Evolutionary conservation across 768 basidiomycete genomes (phyloP).

Genomic region (Tricholoma saponaceum): DNA sequence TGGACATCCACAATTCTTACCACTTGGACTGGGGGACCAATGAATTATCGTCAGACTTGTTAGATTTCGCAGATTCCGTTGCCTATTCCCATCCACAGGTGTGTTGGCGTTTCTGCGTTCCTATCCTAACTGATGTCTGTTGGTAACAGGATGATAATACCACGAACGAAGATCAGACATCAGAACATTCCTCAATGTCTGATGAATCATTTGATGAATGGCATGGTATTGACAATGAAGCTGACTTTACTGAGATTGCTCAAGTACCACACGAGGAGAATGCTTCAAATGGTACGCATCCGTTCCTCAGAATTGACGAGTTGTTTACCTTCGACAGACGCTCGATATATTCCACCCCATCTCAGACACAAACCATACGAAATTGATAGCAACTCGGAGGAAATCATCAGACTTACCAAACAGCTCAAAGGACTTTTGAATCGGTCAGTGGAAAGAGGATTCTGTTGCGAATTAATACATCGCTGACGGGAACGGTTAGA

Average conservation of each 20-base stretch:
- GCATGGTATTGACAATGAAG: conserved; percentile 27
- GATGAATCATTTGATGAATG: conserved; percentile 34
- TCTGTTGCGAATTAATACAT: not conserved
- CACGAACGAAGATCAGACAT: not conserved
- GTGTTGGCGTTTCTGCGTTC: not conserved
- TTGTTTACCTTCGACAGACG: conserved; percentile 21
- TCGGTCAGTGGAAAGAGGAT: conserved; percentile 41
- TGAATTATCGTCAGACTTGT: conserved; percentile 38
- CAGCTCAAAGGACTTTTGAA: conserved; percentile 88
- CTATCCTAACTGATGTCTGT: not conserved
- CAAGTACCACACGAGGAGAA: not conserved
- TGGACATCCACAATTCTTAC: conserved; percentile 1
- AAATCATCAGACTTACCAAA: conserved; percentile 54
- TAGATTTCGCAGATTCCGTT: conserved; percentile 46
- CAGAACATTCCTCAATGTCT: not conserved
- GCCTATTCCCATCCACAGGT: conserved; percentile 12
- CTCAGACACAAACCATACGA: conserved; percentile 41
- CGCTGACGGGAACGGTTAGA: conserved; percentile 32
- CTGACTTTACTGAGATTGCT: not conserved
- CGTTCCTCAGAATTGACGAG: not conserved
- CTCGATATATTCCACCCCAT: conserved; percentile 80
- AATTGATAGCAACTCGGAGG: conserved; percentile 31
- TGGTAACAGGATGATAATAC: conserved; percentile 5
- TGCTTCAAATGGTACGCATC: not conserved
- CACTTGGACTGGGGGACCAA: not conserved